Percentiles rank a stretch among this genome's conserved stretches.
Conservation (phyloP, 2,329 filamentous ascomycete species). For the Metarhizium anisopliae region DNA sequence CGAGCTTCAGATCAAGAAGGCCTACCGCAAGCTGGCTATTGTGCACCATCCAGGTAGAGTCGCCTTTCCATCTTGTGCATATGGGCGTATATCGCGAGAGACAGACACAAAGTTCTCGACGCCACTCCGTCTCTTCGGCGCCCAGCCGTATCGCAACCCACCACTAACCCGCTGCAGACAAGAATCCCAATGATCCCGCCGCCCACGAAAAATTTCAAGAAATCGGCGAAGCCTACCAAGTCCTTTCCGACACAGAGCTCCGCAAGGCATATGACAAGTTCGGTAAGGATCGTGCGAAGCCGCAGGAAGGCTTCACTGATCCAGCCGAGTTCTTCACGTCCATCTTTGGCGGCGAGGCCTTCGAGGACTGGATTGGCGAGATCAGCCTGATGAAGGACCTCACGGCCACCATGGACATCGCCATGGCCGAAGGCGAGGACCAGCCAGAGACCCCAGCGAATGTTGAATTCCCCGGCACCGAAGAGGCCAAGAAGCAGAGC, state of each 20-base stretch:
- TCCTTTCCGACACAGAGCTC: constrained; percentile 79
- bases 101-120: constrained; percentile 4
- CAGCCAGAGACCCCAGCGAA: constrained; percentile 36
- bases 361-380: constrained; percentile 94
- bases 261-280: constrained; percentile 92
- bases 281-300: constrained; percentile 90
- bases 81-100: too few species aligned
- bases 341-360: constrained; percentile 96
- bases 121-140: neutral
- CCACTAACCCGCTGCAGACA: constrained; percentile 49
- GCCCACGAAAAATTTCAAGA: constrained; percentile 92
- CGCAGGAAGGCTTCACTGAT: constrained; percentile 87
- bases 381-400: constrained; percentile 98
- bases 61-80: neutral
- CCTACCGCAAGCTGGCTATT: constrained; percentile 90
- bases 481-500: constrained; percentile 48
- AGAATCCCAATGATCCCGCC: constrained; percentile 92
- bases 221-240: constrained; percentile 66
- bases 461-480: constrained; percentile 47
- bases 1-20: constrained; percentile 93
- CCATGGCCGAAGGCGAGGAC: constrained; percentile 66
- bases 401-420: constrained; percentile 97
- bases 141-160: neutral
- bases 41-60: constrained; percentile 73
- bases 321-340: constrained; percentile 96